Conservation (phyloP, 2,329 filamentous ascomycete genomes). For the Aspergillus japonicus region DNA sequence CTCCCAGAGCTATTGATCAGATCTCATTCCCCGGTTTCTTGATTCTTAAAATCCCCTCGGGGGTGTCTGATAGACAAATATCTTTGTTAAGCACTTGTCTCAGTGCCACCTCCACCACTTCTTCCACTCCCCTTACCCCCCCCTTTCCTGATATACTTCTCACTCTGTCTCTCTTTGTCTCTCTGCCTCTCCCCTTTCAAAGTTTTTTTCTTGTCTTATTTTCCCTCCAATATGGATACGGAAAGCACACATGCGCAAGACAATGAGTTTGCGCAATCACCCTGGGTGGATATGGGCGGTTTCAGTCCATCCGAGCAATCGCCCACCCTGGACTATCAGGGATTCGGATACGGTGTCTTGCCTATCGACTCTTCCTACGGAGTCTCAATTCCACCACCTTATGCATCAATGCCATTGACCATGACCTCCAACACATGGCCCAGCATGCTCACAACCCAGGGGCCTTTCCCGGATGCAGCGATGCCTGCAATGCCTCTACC, state of each 20-base stretch:
- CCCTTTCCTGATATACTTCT: slow-evolving; percentile 20
- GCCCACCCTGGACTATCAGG: slow-evolving; percentile 68
- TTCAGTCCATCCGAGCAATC: slow-evolving; percentile 60
- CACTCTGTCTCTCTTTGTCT: slow-evolving; percentile 26
- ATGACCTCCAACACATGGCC: slow-evolving; percentile 72
- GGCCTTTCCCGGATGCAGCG: slow-evolving; percentile 60
- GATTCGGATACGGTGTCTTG: slow-evolving; percentile 63
- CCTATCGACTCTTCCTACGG: slow-evolving; percentile 57
- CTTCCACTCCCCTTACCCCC: slow-evolving; percentile 1
- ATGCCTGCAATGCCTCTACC: slow-evolving; percentile 61
- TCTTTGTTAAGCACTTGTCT: slow-evolving; percentile 19
- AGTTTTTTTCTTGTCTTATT: background rate
- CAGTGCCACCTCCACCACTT: background rate
- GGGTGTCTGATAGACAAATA: slow-evolving; percentile 4
- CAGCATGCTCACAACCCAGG: slow-evolving; percentile 74
- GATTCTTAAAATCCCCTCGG: background rate
- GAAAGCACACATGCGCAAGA: slow-evolving; percentile 46
- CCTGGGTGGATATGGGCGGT: slow-evolving; percentile 47
- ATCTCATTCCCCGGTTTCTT: slow-evolving; percentile 7
- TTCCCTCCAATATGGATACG: slow-evolving; percentile 41
- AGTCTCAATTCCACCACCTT: slow-evolving; percentile 58
- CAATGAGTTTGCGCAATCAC: slow-evolving; percentile 44
- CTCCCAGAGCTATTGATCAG: slow-evolving; percentile 4
- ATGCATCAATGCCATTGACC: slow-evolving; percentile 64
- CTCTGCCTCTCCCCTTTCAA: background rate